Conservation (phyloP, 2,329 filamentous ascomycete species). For the Paramyrothecium sp. region DNA sequence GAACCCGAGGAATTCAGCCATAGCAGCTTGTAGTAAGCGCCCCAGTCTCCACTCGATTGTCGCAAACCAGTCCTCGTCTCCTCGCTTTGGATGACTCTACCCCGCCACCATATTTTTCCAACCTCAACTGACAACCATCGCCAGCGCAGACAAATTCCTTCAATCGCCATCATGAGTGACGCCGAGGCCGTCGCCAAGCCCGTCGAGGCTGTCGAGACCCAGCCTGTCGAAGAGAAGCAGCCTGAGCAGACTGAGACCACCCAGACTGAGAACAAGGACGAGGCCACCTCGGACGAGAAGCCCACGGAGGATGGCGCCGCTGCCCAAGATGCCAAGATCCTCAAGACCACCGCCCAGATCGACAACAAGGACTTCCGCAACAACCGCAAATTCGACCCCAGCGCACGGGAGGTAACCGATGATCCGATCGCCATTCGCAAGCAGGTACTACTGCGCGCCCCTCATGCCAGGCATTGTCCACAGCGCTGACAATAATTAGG, state of each 20-base stretch:
- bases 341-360: conserved; percentile 43
- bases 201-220: conserved; percentile 20
- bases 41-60: neutral
- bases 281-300: conserved; percentile 20
- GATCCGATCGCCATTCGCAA: conserved; percentile 80
- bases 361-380: conserved; percentile 41
- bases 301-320: conserved; percentile 21
- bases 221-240: conserved; percentile 20
- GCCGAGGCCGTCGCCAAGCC: conserved; percentile 37
- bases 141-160: neutral
- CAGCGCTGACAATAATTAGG: conserved; percentile 44
- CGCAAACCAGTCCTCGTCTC: neutral
- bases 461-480: neutral
- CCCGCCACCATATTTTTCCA: conserved; percentile 23
- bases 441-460: conserved; percentile 54
- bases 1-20: too few species aligned
- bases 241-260: conserved; percentile 18
- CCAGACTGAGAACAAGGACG: conserved; percentile 20
- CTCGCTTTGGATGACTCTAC: conserved; percentile 20
- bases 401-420: conserved; percentile 64
- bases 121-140: conserved; percentile 7
- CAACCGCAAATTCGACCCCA: conserved; percentile 71
- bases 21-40: too few species aligned
- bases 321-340: conserved; percentile 28
- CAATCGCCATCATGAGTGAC: conserved; percentile 33